phyloP scores from a whole-genome alignment of 805 yeast genomes.

The Kazachstania bromeliacearum region DNA sequence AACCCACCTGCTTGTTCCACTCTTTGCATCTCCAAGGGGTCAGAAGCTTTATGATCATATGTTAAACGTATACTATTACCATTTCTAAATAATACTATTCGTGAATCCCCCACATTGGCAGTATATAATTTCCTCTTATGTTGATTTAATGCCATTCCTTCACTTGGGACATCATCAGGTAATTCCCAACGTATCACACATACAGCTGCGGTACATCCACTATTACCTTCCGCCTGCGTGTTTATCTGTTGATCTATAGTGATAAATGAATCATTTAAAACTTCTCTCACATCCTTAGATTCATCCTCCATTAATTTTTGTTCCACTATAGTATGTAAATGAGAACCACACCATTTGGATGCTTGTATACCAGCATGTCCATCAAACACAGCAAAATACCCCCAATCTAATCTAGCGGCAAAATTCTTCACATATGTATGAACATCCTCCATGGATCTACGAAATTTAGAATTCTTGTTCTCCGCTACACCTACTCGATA shows the following conservation, averaged over 20 bases:
- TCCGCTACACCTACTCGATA: conserved; percentile 89
- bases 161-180: conserved; percentile 22
- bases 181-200: conserved; percentile 83
- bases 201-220: conserved; percentile 95
- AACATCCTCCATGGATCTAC: conserved; percentile 93
- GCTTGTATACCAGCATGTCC: conserved; percentile 95
- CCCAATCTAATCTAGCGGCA: conserved; percentile 87
- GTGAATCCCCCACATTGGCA: conserved; percentile 91
- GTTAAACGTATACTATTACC: conserved; percentile 71
- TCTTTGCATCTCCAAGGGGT: conserved; percentile 63
- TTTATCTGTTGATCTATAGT: conserved; percentile 66
- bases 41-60: conserved; percentile 91
- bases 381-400: conserved; percentile 90
- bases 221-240: conserved; percentile 52
- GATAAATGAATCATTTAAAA: conserved; percentile 58
- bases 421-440: conserved; percentile 88
- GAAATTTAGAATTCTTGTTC: conserved; percentile 67
- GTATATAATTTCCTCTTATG: conserved; percentile 77
- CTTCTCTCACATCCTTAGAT: conserved; percentile 49
- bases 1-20: conserved; percentile 76
- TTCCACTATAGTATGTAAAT: conserved; percentile 62
- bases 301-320: conserved; percentile 43
- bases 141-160: conserved; percentile 20
- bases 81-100: conserved; percentile 69
- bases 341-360: conserved; percentile 90